Conservation (phyloP, 2,329 filamentous ascomycete species). For the Alternaria hordeiaustralica region DNA sequence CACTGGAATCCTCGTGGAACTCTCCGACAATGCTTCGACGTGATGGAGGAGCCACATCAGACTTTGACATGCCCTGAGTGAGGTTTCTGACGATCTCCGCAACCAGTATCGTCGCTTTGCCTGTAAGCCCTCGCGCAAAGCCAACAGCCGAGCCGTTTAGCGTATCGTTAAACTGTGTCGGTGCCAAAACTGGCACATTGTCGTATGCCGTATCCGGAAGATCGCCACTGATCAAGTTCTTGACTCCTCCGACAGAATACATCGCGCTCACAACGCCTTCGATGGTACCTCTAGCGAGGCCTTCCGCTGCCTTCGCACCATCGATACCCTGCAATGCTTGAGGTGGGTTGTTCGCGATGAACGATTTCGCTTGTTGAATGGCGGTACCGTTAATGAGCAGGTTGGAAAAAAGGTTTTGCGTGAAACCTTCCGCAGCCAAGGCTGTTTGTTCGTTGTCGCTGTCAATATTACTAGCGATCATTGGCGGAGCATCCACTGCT, state of each 20-base stretch:
- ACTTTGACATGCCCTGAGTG: constrained; percentile 12
- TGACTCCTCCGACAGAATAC: constrained; percentile 33
- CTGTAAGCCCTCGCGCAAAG: constrained; percentile 33
- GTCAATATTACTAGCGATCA: constrained; percentile 13
- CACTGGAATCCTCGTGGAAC: constrained; percentile 8
- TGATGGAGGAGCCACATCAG: neutral
- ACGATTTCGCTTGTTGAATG: constrained; percentile 4
- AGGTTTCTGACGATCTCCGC: constrained; percentile 26
- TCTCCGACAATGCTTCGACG: constrained; percentile 8
- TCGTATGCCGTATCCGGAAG: constrained; percentile 24
- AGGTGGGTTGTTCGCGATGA: constrained; percentile 8
- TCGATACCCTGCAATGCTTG: constrained; percentile 14
- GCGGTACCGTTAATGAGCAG: constrained; percentile 34
- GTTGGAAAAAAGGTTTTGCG: constrained; percentile 28
- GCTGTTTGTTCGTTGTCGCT: constrained; percentile 19
- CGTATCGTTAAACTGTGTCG: constrained; percentile 33
- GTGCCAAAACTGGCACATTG: constrained; percentile 26
- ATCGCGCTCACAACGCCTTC: constrained; percentile 35
- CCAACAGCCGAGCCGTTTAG: constrained; percentile 33
- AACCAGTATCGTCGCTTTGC: constrained; percentile 34
- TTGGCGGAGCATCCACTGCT: constrained; percentile 3
- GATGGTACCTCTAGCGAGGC: constrained; percentile 34
- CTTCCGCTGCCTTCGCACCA: constrained; percentile 32
- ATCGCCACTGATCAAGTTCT: constrained; percentile 35
- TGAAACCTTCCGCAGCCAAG: constrained; percentile 25